Base-by-base conservation (phyloP, 208 protist genomes). In the Wallacemonas sp. region DNA sequence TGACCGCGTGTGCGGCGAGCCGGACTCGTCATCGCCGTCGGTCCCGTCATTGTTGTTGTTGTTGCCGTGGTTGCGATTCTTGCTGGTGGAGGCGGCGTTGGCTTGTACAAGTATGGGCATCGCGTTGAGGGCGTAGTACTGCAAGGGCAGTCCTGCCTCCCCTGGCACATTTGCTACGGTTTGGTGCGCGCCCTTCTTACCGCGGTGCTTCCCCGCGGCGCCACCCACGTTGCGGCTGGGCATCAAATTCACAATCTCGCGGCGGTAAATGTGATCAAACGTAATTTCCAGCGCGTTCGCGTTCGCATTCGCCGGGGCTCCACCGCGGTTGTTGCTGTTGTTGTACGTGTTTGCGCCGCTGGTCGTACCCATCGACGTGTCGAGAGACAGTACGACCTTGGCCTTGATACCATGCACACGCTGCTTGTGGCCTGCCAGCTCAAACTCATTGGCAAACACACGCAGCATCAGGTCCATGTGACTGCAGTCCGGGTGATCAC, bases 401-500 rank as follows among this genome's bases (percentile, higher is more conserved):
- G 72, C 63, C 54, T 78, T 77, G 2, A 88, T 68, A 3, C 78
- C 75, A 53, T 97, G 91, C 34, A 77, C 82, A 6, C 83, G 84
- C 62, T 95, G 84, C 62, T 86, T 86, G 67, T 97, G 91, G 26
- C 84, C 38, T 34, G 74, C 79, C 12, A 95, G 71, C 8, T 95
- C 91, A 27, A 97, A 70, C 33, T 95, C 89, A 31, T 84, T 82
- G 9, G 72, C 80, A 60, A 94, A 97, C 2, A 93, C 88, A 17
- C 87, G 79, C 80, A 86, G 54, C 82, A 97, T 92, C 21, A 82
- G 72, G 55, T 97, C 91, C 24, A 87, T 47, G 22, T 60, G 41
- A 2, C 72, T 70, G 68, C 91, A 97, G 68, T 84, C 79, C 4
- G 78, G 82, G 75, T 97, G 89, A 56, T 94, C 87, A 68, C 91